Base-by-base conservation (phyloP, 768 basidiomycete genomes). In the Hygrocybe punicea region DNA sequence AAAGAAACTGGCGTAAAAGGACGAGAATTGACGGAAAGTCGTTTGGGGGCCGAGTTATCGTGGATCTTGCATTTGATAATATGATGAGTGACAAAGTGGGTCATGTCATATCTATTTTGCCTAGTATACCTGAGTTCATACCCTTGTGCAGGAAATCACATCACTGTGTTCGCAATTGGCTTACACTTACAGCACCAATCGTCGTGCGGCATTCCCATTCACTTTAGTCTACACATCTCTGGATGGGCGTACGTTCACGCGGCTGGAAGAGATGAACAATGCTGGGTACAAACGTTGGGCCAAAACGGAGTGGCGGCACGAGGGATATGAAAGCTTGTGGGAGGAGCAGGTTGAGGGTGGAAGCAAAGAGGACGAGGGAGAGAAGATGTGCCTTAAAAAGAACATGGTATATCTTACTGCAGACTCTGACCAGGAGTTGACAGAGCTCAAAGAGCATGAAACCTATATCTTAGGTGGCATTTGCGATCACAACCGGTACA, bases 391-490 rank as follows among this genome's bases (percentile, higher is more conserved):
- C 25, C 64, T 42, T 16, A 79, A 80, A 62, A 70, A 82, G 58
- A 83, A 68, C 45, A 76, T 97, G 53, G 81, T 98, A 37, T 99
- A 99, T 71, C 84, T 99, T 51, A 97, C 97, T 6, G 97, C 95
- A 2, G 97, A 99, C 73, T 86, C 95, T 7, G 81, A 86, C 29
- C 84, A 95, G 50, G 92, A 95, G 71, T 74, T 99, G 42, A 74
- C 78, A n/a, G 87, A 90, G 64, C 81, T 99, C 54, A 84, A 79
- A 54, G 85, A 91, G 54, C 85, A 86, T 42, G 89, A 95, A 67
- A 89, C 86, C 7, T 98, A 98, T 68, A 85, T 99, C 63, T 94
- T 99, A 52, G 96, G 96, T 46, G 96, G 95, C 5, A 88, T 99
- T 63, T 88, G 87, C 58, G 97, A 99, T 71, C 91, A 89, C 67